Evolutionary conservation across 768 basidiomycete genomes (phyloP).

Genomic region (Phanerodontia chrysosporium): DNA sequence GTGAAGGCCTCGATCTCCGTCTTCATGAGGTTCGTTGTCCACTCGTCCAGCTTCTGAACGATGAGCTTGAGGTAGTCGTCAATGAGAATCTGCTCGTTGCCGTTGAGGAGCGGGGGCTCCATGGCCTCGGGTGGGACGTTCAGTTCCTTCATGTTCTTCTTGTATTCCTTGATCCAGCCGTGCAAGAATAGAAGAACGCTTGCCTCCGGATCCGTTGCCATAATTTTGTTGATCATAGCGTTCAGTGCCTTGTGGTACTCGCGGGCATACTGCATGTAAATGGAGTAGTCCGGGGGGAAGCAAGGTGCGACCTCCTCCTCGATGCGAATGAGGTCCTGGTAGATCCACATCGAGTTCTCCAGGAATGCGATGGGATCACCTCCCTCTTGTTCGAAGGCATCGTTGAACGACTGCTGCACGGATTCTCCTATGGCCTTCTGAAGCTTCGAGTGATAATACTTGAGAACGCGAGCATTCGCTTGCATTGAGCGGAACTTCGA

Average conservation of each 20-base stretch:
- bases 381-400: slow-evolving; percentile 57
- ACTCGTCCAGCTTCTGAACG: slow-evolving; percentile 93
- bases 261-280: slow-evolving; percentile 76
- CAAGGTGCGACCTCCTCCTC: slow-evolving; percentile 86
- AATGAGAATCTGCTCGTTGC: slow-evolving; percentile 89
- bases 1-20: slow-evolving; percentile 84
- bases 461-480: slow-evolving; percentile 88
- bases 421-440: slow-evolving; percentile 75
- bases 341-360: slow-evolving; percentile 81
- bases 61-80: slow-evolving; percentile 95
- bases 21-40: slow-evolving; percentile 91
- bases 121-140: slow-evolving; percentile 76
- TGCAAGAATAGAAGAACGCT: slow-evolving; percentile 80
- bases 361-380: slow-evolving; percentile 71
- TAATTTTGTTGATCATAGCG: slow-evolving; percentile 62
- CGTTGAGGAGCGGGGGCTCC: slow-evolving; percentile 88
- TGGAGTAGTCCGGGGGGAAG: slow-evolving; percentile 91
- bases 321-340: slow-evolving; percentile 91
- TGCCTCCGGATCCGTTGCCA: slow-evolving; percentile 80
- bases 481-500: slow-evolving; percentile 92
- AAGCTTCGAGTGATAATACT: slow-evolving; percentile 92
- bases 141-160: slow-evolving; percentile 91
- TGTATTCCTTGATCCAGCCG: slow-evolving; percentile 95
- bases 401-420: slow-evolving; percentile 67
- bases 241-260: slow-evolving; percentile 90